Conservation (phyloP, 768 basidiomycete genomes). For the Cyathus striatus region DNA sequence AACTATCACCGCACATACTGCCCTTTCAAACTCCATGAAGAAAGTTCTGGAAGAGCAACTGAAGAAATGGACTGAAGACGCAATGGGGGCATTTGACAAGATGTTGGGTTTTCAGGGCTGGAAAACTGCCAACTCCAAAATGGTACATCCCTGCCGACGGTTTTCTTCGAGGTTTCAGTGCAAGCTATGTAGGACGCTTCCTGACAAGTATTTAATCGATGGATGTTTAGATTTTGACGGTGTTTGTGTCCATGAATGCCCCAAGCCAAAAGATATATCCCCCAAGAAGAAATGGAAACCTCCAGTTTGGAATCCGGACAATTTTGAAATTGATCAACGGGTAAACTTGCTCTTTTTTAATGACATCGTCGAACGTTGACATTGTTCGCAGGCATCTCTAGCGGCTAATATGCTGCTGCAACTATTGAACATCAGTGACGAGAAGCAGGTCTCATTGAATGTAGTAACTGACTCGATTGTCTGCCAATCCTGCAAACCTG, state of each 20-base stretch:
- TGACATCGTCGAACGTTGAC: too few relatives aligned
- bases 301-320: too few relatives aligned
- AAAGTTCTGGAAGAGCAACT: constrained; percentile 29
- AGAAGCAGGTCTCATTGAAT: too few relatives aligned
- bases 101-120: constrained; percentile 48
- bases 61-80: constrained; percentile 40
- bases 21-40: constrained; percentile 12
- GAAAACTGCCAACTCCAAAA: constrained; percentile 39
- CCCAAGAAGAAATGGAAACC: too few relatives aligned
- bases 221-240: constrained; percentile 51
- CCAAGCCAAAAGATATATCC: constrained; percentile 20
- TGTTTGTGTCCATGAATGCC: constrained; percentile 60
- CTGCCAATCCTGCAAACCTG: too few relatives aligned
- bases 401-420: too few relatives aligned
- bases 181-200: constrained; percentile 37
- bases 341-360: too few relatives aligned
- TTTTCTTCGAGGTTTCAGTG: constrained; percentile 59
- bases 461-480: too few relatives aligned
- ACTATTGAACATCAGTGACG: too few relatives aligned
- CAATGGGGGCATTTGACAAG: constrained; percentile 36
- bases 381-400: too few relatives aligned
- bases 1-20: too few relatives aligned
- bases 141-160: constrained; percentile 52
- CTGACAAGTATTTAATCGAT: constrained; percentile 25
- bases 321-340: too few relatives aligned